Evolutionary conservation across 208 protist genomes (phyloP).

Genomic region (Leptomonas seymouri): DNA sequence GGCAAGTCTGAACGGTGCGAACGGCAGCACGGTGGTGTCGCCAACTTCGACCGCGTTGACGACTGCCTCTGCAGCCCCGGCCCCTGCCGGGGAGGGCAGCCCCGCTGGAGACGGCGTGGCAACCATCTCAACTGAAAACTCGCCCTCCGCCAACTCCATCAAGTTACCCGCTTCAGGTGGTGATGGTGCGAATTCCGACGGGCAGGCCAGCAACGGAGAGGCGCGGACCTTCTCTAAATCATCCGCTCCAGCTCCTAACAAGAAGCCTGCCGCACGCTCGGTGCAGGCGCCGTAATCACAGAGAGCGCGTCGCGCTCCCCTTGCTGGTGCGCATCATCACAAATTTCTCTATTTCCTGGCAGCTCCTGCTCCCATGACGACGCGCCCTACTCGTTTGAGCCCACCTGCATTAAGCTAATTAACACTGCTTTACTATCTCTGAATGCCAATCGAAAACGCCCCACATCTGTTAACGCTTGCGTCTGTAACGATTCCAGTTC

Average conservation of each 20-base stretch:
- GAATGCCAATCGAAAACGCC: no score
- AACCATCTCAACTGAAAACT: no score
- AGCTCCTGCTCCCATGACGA: neutral
- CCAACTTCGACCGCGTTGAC: neutral
- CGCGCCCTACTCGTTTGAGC: no score
- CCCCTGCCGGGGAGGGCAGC: neutral
- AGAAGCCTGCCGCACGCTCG: constrained; percentile 5
- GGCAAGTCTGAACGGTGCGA: neutral
- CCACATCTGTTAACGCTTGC: no score
- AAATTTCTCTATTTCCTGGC: neutral
- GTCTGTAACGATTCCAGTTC: no score
- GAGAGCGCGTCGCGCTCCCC: neutral
- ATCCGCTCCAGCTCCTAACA: constrained; percentile 1
- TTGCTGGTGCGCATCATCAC: neutral
- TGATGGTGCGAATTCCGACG: constrained; percentile 2
- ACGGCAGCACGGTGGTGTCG: constrained; percentile 20
- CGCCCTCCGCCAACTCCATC: no score
- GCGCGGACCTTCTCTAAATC: neutral
- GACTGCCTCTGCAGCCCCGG: neutral
- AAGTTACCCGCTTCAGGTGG: neutral
- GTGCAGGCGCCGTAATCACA: neutral
- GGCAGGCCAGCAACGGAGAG: constrained; percentile 5
- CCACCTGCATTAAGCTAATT: neutral
- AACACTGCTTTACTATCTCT: no score
- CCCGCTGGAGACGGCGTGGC: neutral